Percentiles rank a stretch among this genome's conserved stretches.
Conservation (phyloP, 495 filamentous ascomycete genomes). For the Daldinia concentrica region DNA sequence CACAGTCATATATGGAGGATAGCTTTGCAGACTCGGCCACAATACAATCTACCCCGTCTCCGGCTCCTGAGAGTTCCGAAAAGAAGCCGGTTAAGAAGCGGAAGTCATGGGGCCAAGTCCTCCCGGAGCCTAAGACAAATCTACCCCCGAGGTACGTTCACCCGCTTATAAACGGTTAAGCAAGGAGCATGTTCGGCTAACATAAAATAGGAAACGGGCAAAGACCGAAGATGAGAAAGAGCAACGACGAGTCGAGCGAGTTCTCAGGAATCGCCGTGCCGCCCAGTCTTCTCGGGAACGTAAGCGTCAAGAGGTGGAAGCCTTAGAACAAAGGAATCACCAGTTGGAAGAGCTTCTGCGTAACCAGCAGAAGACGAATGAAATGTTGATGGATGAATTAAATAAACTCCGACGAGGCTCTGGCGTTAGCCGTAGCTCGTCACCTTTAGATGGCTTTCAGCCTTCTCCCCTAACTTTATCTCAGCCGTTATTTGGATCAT, state of each 20-base stretch:
- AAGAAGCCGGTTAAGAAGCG: constrained; percentile 93
- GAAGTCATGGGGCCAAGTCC: constrained; percentile 98
- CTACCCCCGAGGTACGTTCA: constrained; percentile 84
- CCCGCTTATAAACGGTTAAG: neutral
- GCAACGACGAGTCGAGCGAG: constrained; percentile 95
- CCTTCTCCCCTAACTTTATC: constrained; percentile 61
- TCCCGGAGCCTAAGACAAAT: constrained; percentile 96
- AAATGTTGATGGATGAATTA: constrained; percentile 71
- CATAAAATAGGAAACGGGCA: constrained; percentile 79
- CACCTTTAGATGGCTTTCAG: constrained; percentile 50
- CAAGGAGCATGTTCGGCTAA: constrained; percentile 7
- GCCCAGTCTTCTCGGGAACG: constrained; percentile 96
- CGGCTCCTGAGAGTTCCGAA: constrained; percentile 52
- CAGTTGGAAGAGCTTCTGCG: constrained; percentile 72
- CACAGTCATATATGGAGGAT: constrained; percentile 50
- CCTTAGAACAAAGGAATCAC: constrained; percentile 79
- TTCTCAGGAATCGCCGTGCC: constrained; percentile 93
- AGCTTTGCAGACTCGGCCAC: constrained; percentile 14
- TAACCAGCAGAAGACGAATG: constrained; percentile 71
- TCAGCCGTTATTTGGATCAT: constrained; percentile 58
- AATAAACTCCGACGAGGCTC: constrained; percentile 66
- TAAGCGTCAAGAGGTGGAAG: constrained; percentile 93
- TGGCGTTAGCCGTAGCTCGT: constrained; percentile 57
- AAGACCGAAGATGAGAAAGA: constrained; percentile 99
- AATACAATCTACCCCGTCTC: constrained; percentile 25